A percentile compares a stretch with the other conserved stretches of the same genome.
Evolutionary conservation across 352 stramenopile genomes (phyloP).

Genomic region (Pythium apleroticum): DNA sequence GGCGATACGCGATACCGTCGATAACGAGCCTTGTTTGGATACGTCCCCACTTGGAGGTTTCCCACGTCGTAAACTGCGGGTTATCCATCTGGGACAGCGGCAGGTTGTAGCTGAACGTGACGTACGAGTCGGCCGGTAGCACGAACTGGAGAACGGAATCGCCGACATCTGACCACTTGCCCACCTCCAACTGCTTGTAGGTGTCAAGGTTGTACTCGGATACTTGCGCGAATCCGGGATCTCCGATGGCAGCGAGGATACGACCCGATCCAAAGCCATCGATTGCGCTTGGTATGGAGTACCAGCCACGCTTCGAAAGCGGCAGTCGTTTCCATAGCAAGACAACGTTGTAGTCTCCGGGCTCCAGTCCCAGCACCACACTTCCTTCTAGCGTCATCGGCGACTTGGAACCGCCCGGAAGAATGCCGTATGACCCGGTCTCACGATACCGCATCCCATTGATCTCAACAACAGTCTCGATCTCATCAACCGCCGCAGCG

Average conservation of each 20-base stretch:
- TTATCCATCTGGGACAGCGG: conserved; percentile 74
- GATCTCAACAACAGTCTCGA: conserved; percentile 62
- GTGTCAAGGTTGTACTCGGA: conserved; percentile 62
- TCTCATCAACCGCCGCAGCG: conserved; percentile 49
- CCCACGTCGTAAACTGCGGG: conserved; percentile 58
- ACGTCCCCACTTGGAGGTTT: conserved; percentile 41
- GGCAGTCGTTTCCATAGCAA: conserved; percentile 59
- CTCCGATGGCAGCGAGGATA: conserved; percentile 51
- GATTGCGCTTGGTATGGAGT: conserved; percentile 49
- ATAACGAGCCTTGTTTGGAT: conserved; percentile 65
- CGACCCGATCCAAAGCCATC: conserved; percentile 77
- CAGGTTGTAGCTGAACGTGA: conserved; percentile 74
- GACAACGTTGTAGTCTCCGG: conserved; percentile 59
- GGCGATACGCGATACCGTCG: conserved; percentile 65
- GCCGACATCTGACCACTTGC: conserved; percentile 74
- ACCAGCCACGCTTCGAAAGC: conserved; percentile 58
- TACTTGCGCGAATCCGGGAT: conserved; percentile 42
- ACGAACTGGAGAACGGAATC: conserved; percentile 76
- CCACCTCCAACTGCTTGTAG: conserved; percentile 30
- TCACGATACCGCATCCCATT: conserved; percentile 70
- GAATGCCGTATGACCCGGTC: conserved; percentile 61
- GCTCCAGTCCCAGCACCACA: conserved; percentile 59
- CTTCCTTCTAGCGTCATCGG: conserved; percentile 56
- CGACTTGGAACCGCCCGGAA: conserved; percentile 56
- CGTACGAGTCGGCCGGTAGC: conserved; percentile 49